Evolutionary conservation across 306 rosid species (phyloP), one percentile per base, ranked within the genome.

Genomic region (Arachis stenosperma): DNA sequence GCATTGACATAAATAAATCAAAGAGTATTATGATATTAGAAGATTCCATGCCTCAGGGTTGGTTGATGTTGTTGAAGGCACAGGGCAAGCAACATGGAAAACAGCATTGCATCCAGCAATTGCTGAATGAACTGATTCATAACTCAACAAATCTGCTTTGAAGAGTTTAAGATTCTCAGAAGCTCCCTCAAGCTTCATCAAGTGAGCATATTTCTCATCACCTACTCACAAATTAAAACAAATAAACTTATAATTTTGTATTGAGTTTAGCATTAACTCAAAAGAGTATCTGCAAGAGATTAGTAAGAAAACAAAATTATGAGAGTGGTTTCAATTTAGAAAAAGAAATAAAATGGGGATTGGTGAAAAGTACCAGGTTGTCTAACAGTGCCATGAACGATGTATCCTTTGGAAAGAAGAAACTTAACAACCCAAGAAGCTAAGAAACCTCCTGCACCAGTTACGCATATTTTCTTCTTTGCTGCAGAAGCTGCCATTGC

Each of bases 371-470:
- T 77, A 92, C 93, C 67, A 40, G 85, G 96, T 15, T 87, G 65
- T 79, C 96, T 79, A 5, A 90, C 75, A 52, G 96, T 93, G 66
- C 93, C 97, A 56, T 90, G 88, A 71, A 88, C 96, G 33, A 37
- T 5, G 52, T 81, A 93, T 60, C 83, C 79, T 60, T 86, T 83
- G 30, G 92, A 90, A 17, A 93, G 97, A 3, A 93, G 90, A 73
- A 76, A 79, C 71, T 90, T 86, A 36, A 90, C 82, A 2, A 90
- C 84, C 87, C 90, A 86, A 11, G 97, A 90, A 0, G 84, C 96
- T 12, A 88, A 59, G 61, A 93, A 93, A 7, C 96, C 98, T 53
- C 96, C 98, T 0, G 90, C 93, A 0, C 98, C 96, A 2, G 89
- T 93, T 3, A 93, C 93, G 56, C 96, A 93, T 0, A 88, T 89